Base-by-base conservation (phyloP, 2,329 filamentous ascomycete genomes). In the Beauveria medogensis region DNA sequence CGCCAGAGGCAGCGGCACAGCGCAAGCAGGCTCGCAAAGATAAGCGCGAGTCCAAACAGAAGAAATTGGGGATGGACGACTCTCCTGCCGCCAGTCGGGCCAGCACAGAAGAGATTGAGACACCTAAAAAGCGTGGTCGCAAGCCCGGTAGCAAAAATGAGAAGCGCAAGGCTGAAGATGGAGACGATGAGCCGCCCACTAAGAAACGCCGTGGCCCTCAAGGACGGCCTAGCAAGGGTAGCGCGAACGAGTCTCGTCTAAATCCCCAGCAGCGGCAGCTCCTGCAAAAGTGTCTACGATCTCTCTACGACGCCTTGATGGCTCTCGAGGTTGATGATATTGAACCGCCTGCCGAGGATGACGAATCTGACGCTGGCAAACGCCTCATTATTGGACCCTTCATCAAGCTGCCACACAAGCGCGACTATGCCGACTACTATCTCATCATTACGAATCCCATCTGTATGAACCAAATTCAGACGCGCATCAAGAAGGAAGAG, bases 401-500 rank as follows among this genome's bases (percentile, higher is more conserved):
- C 74, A 83, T 97, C 73, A 92, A 94, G 70, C 80, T 97, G 37
- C 93, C 93, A 1, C 88, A 91, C 46, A 95, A 91, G 77, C 87
- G 88, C 62, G 87, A 93, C 63, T 99, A 95, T 71, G 89, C 91
- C 28, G 92, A 97, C 72, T 99, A 99, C 78, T 99, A 97, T 73
- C 78, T 93, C 71, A 86, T 97, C 73, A 99, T 99, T 72, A 85
- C 88, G 70, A 88, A 87, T 59, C 94, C 94, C 0, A 97, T 99
- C 70, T 93, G 90, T 70, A 96, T 97, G 89, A 94, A 96, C 67
- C 87, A 92, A 72, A 96, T 99, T 70, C 86, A 91, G 72, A 90
- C 89, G 72, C 93, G 91, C 80, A 96, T 99, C 77, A 97, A 96
- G 79, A 93, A 91, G 75, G 91, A 95, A 70, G 91, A 97, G 71